These are phyloP conservation scores for Kuraishia cidri DNA, from an alignment of 805 yeast species.

Conservation along the genomic window DNA sequence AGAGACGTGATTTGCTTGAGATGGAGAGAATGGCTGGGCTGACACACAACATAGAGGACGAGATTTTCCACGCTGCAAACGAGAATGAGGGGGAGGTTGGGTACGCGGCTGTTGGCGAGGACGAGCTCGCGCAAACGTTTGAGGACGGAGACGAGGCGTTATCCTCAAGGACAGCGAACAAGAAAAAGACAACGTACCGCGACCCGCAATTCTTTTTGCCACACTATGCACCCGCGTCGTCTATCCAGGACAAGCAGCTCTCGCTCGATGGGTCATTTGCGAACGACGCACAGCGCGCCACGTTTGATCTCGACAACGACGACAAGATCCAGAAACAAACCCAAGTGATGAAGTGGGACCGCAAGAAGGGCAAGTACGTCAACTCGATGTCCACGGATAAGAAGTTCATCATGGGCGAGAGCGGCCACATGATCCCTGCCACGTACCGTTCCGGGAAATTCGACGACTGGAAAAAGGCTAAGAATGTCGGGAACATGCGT, in stretches of 20 bases:
- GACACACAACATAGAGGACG: slow-evolving; percentile 66
- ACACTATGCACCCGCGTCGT: slow-evolving; percentile 79
- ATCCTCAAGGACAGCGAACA: slow-evolving; percentile 12
- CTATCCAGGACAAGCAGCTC: slow-evolving; percentile 75
- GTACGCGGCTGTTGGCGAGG: slow-evolving; percentile 28
- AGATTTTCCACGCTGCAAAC: slow-evolving; percentile 44
- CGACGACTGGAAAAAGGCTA: slow-evolving; percentile 82
- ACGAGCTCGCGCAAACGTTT: slow-evolving; percentile 36
- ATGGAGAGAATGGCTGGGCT: slow-evolving; percentile 72
- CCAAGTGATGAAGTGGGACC: slow-evolving; percentile 82
- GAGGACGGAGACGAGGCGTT: slow-evolving; percentile 41
- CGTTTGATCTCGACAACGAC: slow-evolving; percentile 75
- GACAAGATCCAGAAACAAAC: slow-evolving; percentile 61
- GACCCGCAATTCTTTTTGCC: slow-evolving; percentile 79
- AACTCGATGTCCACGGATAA: slow-evolving; percentile 72
- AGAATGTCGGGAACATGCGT: slow-evolving; percentile 40
- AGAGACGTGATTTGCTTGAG: slow-evolving; percentile 57
- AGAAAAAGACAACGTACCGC: slow-evolving; percentile 43
- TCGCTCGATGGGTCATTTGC: slow-evolving; percentile 46
- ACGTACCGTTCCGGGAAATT: slow-evolving; percentile 83
- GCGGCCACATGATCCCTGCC: slow-evolving; percentile 90
- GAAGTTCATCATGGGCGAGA: slow-evolving; percentile 89
- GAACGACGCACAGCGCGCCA: slow-evolving; percentile 75
- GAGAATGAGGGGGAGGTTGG: slow-evolving; percentile 26
- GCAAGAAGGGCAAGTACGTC: slow-evolving; percentile 82